Evolutionary conservation across 176 grass and related monocot species (phyloP).

Genomic region (Musa beccarii): DNA sequence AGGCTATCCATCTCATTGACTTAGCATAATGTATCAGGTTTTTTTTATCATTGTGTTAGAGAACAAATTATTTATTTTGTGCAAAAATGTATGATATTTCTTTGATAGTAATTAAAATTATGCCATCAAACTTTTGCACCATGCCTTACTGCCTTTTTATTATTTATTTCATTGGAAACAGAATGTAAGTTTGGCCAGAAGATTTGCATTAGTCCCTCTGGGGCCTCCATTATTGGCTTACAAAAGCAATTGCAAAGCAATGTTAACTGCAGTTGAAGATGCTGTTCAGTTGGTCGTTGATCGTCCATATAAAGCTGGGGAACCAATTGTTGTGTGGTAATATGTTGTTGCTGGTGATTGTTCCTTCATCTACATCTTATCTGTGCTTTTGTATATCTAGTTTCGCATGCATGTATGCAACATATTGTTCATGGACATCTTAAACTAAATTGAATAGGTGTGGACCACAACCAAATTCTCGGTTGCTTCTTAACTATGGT

Average conservation of each 20-base stretch:
- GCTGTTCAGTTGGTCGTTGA: constrained; percentile 84
- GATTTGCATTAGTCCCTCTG: constrained; percentile 89
- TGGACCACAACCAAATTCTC: constrained; percentile 94
- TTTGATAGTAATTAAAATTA: not conserved
- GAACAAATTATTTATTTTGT: too few relatives aligned
- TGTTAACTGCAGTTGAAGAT: constrained; percentile 74
- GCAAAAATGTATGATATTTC: too few relatives aligned
- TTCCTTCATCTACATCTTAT: not conserved
- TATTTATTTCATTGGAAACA: constrained; percentile 33
- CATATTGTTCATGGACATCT: constrained; percentile 8
- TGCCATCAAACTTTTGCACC: not conserved
- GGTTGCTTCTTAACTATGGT: constrained; percentile 93
- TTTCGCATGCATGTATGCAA: not conserved
- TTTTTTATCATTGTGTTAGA: too few relatives aligned
- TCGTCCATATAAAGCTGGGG: constrained; percentile 67
- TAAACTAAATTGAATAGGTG: constrained; percentile 66
- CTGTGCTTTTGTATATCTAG: not conserved
- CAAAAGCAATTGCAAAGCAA: constrained; percentile 97
- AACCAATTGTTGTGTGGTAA: constrained; percentile 93
- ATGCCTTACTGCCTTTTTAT: constrained; percentile 8
- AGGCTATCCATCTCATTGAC: too few relatives aligned
- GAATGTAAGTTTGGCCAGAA: constrained; percentile 95
- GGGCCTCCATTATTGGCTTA: constrained; percentile 90
- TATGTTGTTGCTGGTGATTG: constrained; percentile 29
- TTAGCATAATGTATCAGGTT: too few relatives aligned